Conservation (phyloP, 2,329 filamentous ascomycete species). For the Aspergillus fijiensis region DNA sequence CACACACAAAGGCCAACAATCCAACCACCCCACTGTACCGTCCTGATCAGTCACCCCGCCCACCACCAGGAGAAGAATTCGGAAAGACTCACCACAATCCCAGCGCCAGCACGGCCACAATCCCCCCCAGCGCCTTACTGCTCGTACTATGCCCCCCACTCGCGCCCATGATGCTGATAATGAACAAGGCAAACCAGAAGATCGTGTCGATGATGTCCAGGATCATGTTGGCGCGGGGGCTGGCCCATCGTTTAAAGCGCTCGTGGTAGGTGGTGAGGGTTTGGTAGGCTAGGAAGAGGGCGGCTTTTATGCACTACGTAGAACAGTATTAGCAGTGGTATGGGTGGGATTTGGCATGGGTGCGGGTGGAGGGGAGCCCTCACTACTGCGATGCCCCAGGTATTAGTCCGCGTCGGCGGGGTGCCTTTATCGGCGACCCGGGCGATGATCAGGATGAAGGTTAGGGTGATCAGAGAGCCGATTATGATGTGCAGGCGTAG, state of each 20-base stretch:
- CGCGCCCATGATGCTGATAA: slow-evolving; percentile 23
- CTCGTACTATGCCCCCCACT: slow-evolving; percentile 9
- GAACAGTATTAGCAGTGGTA: too few species aligned
- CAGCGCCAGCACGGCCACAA: slow-evolving; percentile 17
- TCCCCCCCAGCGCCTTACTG: slow-evolving; percentile 21
- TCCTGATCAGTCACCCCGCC: background rate
- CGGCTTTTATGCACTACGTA: slow-evolving; percentile 23
- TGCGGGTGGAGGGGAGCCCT: background rate
- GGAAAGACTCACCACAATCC: slow-evolving; percentile 16
- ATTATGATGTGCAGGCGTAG: slow-evolving; percentile 16
- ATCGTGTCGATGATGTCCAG: slow-evolving; percentile 26
- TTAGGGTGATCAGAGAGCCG: slow-evolving; percentile 9
- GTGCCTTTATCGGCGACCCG: slow-evolving; percentile 22
- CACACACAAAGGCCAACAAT: slow-evolving; percentile 17
- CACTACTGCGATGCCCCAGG: slow-evolving; percentile 25
- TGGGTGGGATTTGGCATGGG: too few species aligned
- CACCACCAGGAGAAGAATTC: too few species aligned
- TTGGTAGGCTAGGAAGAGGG: slow-evolving; percentile 25
- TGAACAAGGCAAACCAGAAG: slow-evolving; percentile 28
- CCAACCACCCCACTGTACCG: slow-evolving; percentile 10
- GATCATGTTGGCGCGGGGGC: slow-evolving; percentile 21
- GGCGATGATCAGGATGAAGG: slow-evolving; percentile 23
- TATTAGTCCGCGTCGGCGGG: slow-evolving; percentile 16
- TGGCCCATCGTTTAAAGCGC: slow-evolving; percentile 24
- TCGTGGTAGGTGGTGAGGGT: slow-evolving; percentile 17